Conservation (phyloP, 371 early-diverging fungal genomes). For the Saksenaea oblongispora region DNA sequence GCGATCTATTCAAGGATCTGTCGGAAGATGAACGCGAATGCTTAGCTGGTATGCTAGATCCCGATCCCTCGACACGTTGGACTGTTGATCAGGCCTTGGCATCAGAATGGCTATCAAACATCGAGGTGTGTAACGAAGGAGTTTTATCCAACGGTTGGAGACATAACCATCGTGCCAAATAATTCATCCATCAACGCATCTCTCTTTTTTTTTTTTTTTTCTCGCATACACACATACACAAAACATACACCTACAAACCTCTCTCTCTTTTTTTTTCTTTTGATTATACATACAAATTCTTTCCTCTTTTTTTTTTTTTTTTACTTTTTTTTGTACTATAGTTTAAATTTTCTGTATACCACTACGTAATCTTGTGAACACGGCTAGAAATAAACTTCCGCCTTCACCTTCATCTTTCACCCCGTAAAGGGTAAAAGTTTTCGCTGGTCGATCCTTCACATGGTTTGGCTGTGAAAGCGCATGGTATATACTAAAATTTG, state of each 20-base stretch:
- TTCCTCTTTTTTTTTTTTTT: not conserved
- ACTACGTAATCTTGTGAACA: not conserved
- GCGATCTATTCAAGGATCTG: slow-evolving; percentile 28
- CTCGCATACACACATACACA: not conserved
- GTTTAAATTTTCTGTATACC: not conserved
- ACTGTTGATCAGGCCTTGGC: slow-evolving; percentile 43
- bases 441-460: not conserved
- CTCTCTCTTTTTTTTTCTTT: not conserved
- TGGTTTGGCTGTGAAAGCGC: not conserved
- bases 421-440: not conserved
- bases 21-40: slow-evolving; percentile 30
- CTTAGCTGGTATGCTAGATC: slow-evolving; percentile 51
- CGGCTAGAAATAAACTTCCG: not conserved
- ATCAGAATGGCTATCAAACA: slow-evolving; percentile 42
- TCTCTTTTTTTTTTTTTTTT: not conserved
- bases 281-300: not conserved
- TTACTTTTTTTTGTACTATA: not conserved
- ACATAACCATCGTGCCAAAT: slow-evolving; percentile 33
- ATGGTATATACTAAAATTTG: not conserved
- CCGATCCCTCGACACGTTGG: slow-evolving; percentile 48
- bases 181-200: slow-evolving; percentile 8
- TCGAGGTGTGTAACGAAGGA: slow-evolving; percentile 49
- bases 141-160: slow-evolving; percentile 42
- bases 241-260: not conserved
- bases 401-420: not conserved